Base-by-base conservation (phyloP, 2,329 filamentous ascomycete species). In the Orbilia blumenaviensis region DNA sequence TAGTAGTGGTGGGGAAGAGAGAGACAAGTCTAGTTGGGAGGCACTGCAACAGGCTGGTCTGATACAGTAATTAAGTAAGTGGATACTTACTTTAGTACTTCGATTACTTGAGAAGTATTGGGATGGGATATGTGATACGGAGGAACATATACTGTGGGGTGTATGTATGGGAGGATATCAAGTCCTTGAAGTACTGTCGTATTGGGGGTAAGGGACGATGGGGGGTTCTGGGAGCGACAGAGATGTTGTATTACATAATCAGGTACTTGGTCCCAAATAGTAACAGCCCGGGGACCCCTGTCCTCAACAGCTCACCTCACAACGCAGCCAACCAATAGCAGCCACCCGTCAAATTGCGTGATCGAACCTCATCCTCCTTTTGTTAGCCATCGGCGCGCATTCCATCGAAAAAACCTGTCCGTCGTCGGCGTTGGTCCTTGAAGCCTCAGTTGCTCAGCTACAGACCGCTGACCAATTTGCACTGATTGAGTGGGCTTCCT, bases 361-460 rank as follows among this genome's bases (percentile, higher is more conserved):
- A 73, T 73, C 56, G 38, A 48, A 75, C 32, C 44, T 68, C 71
- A 75, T 67, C 63, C 54, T 58, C 48, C 56, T 64, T 68, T 50
- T 50, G 23, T 44, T 50, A 41, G 23, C 27, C 61, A 52, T 52
- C 61, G 42, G 60, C 64, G 64, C 48, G 42, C 66, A 41, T 18
- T 44, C 42, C 54, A 36, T 61, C 21, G 18, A 44, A 50, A 52
- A 50, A 18, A 44, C 10, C 36, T 21, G 29, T 21, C 68, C 62
- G 62, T 60, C 71, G 71, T 75, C 71, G 71, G 71, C 71, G 63
- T 44, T 58, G 23, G 18, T 12, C 29, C 29, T 23, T 32, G 34
- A 16, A 21, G 44, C 2, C 14, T 16, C 50, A 16, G n/a, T 38
- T 16, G 16, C 32, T 9, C n/a, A n/a, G n/a, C n/a, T n/a, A n/a